Evolutionary conservation across 169 alveolate genomes (phyloP).

Genomic region (Amoebophrya sp.): DNA sequence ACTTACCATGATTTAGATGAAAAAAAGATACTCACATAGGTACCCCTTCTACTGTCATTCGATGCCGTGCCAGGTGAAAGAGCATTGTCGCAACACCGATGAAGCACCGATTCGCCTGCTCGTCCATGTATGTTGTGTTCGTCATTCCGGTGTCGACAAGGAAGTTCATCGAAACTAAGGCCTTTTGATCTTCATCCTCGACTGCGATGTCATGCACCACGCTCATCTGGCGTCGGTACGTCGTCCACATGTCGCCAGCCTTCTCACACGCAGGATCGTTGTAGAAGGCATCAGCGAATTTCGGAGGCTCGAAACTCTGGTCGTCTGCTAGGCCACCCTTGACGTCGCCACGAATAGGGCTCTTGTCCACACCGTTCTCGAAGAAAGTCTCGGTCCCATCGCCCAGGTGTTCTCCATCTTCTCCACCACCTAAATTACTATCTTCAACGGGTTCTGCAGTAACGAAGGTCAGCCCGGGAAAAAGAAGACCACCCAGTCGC

Average conservation of each 20-base stretch:
- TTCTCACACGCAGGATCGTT: not conserved
- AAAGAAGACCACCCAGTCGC: too few species aligned
- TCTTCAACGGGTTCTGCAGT: too few species aligned
- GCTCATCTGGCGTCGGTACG: not conserved
- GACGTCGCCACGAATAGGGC: not conserved
- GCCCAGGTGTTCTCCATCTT: not conserved
- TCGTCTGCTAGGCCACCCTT: not conserved
- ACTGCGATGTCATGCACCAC: not conserved
- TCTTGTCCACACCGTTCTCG: not conserved
- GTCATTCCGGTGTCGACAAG: not conserved
- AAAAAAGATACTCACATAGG: too few species aligned
- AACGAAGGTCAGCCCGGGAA: too few species aligned
- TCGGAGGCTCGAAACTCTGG: not conserved
- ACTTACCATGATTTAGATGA: too few species aligned
- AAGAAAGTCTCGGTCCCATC: not conserved
- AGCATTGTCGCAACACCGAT: not conserved
- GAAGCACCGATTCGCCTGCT: not conserved
- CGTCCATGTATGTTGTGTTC: not conserved
- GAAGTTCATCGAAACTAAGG: not conserved
- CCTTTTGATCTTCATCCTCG: not conserved
- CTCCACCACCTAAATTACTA: not conserved
- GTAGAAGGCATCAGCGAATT: not conserved
- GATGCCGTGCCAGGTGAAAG: not conserved
- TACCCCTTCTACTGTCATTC: not conserved
- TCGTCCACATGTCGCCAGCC: not conserved